These are phyloP conservation scores for Populus trichocarpa DNA, from an alignment of 441 rosid species.

Conservation along the genomic window DNA sequence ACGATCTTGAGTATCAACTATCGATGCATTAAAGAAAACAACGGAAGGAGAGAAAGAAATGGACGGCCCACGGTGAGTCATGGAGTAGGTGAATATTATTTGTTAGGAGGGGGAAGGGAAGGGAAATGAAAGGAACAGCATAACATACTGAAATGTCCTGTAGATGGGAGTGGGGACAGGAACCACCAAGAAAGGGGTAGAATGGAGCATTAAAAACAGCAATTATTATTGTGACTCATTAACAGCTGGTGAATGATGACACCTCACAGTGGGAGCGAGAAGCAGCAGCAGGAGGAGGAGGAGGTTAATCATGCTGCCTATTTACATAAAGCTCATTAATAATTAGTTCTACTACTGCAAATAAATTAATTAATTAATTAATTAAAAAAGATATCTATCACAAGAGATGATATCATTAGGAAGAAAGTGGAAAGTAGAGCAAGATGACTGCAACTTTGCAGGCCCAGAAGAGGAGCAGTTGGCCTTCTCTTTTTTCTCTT, in stretches of 20 bases:
- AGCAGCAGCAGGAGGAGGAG: not conserved
- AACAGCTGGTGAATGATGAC: not conserved
- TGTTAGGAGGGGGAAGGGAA: not conserved
- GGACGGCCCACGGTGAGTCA: not conserved
- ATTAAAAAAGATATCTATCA: not conserved
- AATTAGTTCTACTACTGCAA: not conserved
- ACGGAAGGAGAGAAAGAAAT: not conserved
- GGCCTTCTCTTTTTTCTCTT: not conserved
- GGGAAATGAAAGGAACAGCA: not conserved
- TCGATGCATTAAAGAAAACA: not conserved
- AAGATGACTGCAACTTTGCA: not conserved
- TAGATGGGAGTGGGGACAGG: not conserved
- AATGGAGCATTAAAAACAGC: constrained; percentile 13
- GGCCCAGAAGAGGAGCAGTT: not conserved
- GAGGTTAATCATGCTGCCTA: not conserved
- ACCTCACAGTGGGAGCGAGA: not conserved
- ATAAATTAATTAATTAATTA: no score
- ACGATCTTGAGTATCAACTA: not conserved
- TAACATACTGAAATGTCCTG: not conserved
- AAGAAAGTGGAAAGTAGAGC: not conserved
- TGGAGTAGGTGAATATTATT: not conserved
- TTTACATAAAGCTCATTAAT: not conserved
- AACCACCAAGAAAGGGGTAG: constrained; percentile 3
- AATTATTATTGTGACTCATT: constrained; percentile 7
- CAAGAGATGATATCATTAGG: not conserved